Evolutionary conservation across 1,139 yeast species (phyloP).

Genomic region (Protomyces gravidus): DNA sequence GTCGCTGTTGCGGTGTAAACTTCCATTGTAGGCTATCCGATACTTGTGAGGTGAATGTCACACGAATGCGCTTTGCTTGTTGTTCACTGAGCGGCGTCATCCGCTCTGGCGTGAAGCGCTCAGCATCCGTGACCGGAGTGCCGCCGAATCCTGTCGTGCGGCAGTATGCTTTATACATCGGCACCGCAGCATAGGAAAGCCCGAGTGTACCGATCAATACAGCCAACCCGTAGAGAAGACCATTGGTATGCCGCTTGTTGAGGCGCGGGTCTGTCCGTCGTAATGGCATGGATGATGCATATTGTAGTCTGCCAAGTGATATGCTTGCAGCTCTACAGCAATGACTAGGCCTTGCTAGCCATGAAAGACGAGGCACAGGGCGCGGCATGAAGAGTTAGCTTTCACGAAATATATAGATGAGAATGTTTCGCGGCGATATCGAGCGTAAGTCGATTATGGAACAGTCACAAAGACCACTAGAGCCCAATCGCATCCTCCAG

Average conservation of each 20-base stretch:
- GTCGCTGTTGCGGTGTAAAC: conserved; percentile 89
- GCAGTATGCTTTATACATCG: conserved; percentile 85
- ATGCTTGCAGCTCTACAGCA: not conserved
- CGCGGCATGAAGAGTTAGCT: not conserved
- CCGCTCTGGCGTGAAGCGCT: conserved; percentile 79
- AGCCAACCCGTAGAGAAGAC: conserved; percentile 33
- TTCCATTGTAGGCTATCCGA: conserved; percentile 93
- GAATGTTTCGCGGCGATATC: too few species aligned
- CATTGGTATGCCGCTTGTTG: conserved; percentile 21
- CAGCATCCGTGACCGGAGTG: conserved; percentile 78
- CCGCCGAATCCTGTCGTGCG: conserved; percentile 97
- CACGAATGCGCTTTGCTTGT: conserved; percentile 63
- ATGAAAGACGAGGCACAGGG: not conserved
- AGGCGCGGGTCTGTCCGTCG: conserved; percentile 1
- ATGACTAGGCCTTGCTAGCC: not conserved
- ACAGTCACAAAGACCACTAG: not conserved
- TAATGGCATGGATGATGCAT: not conserved
- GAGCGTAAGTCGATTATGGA: too few species aligned
- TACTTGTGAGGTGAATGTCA: conserved; percentile 86
- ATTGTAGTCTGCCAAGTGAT: not conserved
- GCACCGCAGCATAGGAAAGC: conserved; percentile 85
- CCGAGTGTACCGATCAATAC: conserved; percentile 71
- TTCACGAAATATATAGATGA: too few species aligned
- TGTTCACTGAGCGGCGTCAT: conserved; percentile 76
- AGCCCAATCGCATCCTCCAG: not conserved